Evolutionary conservation across 2,329 filamentous ascomycete genomes (phyloP).

Genomic region (Arthrinium puccinioides): DNA sequence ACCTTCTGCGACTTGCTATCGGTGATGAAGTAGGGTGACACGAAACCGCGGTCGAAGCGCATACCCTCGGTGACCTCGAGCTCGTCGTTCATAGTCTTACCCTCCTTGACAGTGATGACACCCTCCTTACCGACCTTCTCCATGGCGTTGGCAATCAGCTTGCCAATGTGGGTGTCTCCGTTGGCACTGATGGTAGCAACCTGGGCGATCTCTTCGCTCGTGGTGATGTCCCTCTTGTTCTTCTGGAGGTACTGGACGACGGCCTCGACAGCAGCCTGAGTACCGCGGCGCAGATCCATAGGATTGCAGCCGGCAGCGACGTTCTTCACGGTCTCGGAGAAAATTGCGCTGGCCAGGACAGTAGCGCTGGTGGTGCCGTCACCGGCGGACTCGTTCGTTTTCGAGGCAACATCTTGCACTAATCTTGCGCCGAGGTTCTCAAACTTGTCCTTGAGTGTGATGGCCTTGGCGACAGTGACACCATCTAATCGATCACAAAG

Average conservation of each 20-base stretch:
- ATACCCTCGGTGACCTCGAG: constrained; percentile 99
- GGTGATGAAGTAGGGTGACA: constrained; percentile 99
- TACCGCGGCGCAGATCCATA: constrained; percentile 96
- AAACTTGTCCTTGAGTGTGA: constrained; percentile 96
- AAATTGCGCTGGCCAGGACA: constrained; percentile 93
- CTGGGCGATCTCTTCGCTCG: constrained; percentile 92
- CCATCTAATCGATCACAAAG: constrained; percentile 51
- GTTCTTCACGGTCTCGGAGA: constrained; percentile 99
- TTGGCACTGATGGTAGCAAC: constrained; percentile 98
- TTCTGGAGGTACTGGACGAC: constrained; percentile 90
- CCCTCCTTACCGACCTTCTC: constrained; percentile 99
- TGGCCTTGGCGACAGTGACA: constrained; percentile 83
- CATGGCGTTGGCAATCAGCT: constrained; percentile 96
- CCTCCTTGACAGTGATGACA: constrained; percentile 99
- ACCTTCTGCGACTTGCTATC: constrained; percentile 98
- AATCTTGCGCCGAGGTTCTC: constrained; percentile 97
- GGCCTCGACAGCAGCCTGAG: constrained; percentile 90
- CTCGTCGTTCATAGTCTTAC: constrained; percentile 96
- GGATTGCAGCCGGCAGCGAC: constrained; percentile 99
- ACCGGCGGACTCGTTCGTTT: constrained; percentile 98
- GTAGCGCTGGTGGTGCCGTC: constrained; percentile 98
- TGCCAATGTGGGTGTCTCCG: constrained; percentile 89
- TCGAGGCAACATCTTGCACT: constrained; percentile 95
- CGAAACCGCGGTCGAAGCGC: constrained; percentile 98
- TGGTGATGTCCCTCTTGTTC: constrained; percentile 98